Evolutionary conservation across 257 asterid species (phyloP), one percentile per base, ranked within the genome.

Genomic region (Paulownia fortunei): DNA sequence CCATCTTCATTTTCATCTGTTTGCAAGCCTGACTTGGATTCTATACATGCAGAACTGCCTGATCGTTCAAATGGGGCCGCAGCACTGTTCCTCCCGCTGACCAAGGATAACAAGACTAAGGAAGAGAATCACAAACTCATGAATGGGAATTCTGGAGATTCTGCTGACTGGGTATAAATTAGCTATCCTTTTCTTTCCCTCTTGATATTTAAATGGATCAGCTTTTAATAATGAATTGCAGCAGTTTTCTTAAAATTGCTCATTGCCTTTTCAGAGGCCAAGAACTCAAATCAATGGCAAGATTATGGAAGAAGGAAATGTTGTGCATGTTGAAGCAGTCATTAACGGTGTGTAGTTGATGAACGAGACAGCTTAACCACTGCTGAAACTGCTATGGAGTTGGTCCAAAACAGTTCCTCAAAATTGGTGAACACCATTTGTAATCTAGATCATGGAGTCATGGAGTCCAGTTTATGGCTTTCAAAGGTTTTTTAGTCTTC

Each of bases 271-370:
- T 18, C 94, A 96, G 97, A 89, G 98, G 85, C 90, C 91, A 19
- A 89, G 99, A 83, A 90, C 92, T 84, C 97, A 92, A 91, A 85
- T 94, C 61, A 93, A 92, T 12, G 99, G 99, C 12, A 96, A 93
- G 96, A 91, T 88, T 6, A 80, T 84, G 88, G 97, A 93, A 73
- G 95, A 90, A 67, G 97, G 96, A 47, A 93, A 83, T 21, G 83
- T 90, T 2, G 92, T 90, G 80, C 93, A 88, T 46, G 92, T 82
- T 27, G 98, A 96, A 86, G 91, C 89, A 44, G 91, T 82, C 79
- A 87, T 90, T 77, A 91, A 88, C 74, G 91, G 94, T 46, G 86
- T 84, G 78, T 90, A 89, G 83, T 60, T 59, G 58, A 56, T 10
- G 59, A 39, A 39, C n/a, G n/a, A n/a, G n/a, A n/a, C n/a, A n/a